Conservation (phyloP, 306 rosid species). For the Psophocarpus tetragonolobus region DNA sequence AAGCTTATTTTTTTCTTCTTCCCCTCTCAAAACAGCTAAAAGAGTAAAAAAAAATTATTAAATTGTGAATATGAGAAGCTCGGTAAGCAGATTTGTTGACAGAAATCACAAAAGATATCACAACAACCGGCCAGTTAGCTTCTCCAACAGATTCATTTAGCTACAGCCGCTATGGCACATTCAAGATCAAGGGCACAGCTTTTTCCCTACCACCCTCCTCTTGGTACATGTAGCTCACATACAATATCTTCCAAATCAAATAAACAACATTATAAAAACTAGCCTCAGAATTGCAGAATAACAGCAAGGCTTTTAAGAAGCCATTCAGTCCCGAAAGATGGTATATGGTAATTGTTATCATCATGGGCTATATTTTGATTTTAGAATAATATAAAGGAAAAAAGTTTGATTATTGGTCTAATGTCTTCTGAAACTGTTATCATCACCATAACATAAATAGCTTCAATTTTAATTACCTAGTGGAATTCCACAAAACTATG, state of each 20-base stretch:
- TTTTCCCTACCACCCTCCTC: constrained; percentile 46
- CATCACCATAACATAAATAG: too few relatives aligned
- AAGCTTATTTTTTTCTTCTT: constrained; percentile 57
- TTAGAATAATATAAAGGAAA: background rate
- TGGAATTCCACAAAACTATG: too few relatives aligned
- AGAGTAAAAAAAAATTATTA: background rate
- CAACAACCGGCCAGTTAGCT: constrained; percentile 89
- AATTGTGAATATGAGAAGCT: constrained; percentile 58
- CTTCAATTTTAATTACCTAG: too few relatives aligned
- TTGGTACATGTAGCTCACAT: constrained; percentile 78
- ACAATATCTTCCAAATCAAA: background rate
- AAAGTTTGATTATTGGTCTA: background rate
- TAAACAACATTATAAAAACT: background rate
- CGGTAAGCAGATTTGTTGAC: constrained; percentile 94
- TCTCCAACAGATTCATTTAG: constrained; percentile 46
- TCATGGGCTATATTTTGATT: constrained; percentile 38
- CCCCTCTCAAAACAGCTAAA: constrained; percentile 48
- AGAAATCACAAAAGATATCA: constrained; percentile 42
- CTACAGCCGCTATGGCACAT: constrained; percentile 90
- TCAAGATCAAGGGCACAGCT: constrained; percentile 63
- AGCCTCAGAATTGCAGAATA: constrained; percentile 65
- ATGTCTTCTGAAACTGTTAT: too few relatives aligned
- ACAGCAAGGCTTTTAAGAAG: constrained; percentile 46
- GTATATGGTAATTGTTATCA: constrained; percentile 46
- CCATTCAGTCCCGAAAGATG: constrained; percentile 85